Evolutionary conservation across 108 stramenopile species (phyloP).

Genomic region (Aurantiochytrium sp.): DNA sequence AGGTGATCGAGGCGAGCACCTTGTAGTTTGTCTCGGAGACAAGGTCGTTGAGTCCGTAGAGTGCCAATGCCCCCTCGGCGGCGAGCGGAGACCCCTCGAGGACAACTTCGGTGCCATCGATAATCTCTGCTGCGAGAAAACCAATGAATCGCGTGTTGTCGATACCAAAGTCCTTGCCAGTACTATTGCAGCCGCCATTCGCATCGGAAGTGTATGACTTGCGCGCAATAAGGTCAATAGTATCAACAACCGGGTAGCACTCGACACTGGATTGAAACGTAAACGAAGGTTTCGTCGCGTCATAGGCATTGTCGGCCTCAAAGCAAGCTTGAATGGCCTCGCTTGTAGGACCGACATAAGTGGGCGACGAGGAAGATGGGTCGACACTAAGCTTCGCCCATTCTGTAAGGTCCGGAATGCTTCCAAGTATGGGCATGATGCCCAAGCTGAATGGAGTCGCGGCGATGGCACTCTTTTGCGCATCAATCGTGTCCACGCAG

Average conservation of each 20-base stretch:
- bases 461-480: background rate
- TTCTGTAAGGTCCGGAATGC: background rate
- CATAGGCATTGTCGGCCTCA: background rate
- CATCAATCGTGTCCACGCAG: background rate
- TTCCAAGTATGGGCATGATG: background rate
- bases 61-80: background rate
- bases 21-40: background rate
- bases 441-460: background rate
- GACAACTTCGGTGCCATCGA: background rate
- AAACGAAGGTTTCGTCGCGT: no score
- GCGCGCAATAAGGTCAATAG: background rate
- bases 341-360: background rate
- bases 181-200: background rate
- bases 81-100: background rate
- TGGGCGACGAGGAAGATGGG: background rate
- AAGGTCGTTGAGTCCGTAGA: background rate
- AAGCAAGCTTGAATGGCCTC: background rate
- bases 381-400: background rate
- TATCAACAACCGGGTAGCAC: background rate
- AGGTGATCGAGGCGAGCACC: background rate
- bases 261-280: no score
- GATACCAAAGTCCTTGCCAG: background rate
- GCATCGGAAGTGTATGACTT: background rate
- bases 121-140: background rate
- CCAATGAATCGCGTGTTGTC: background rate